These are phyloP conservation scores for Chaetothyriales sp. DNA, from an alignment of 2,329 filamentous ascomycete genomes.

Conservation along the genomic window DNA sequence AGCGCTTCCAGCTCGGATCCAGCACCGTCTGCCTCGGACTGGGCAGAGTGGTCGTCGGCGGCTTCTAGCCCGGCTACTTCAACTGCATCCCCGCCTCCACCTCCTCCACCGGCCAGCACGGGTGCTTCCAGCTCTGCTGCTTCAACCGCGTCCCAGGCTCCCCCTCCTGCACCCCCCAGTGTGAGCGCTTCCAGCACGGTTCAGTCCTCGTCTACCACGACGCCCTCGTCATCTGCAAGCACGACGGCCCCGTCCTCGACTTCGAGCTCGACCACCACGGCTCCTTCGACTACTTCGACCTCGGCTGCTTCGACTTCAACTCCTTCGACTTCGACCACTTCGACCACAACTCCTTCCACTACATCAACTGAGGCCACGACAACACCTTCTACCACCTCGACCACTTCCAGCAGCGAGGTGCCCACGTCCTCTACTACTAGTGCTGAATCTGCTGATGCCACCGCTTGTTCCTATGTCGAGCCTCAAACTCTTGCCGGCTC, in stretches of 20 bases:
- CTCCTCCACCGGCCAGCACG: background rate
- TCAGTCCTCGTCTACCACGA: no score
- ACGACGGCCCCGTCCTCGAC: background rate
- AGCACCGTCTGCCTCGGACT: background rate
- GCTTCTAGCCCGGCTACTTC: background rate
- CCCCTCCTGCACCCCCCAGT: background rate
- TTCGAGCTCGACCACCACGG: constrained; percentile 1
- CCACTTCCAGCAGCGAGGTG: constrained; percentile 2
- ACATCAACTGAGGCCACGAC: constrained; percentile 1
- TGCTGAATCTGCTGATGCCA: constrained; percentile 1
- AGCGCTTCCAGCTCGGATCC: no score
- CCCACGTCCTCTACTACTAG: background rate
- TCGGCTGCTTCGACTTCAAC: constrained; percentile 3
- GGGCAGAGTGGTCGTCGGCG: background rate
- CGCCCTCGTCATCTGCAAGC: no score
- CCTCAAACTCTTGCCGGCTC: constrained; percentile 2
- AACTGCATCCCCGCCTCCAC: background rate
- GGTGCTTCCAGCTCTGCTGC: background rate
- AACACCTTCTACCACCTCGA: constrained; percentile 1
- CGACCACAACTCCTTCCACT: background rate
- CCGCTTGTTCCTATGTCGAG: no score
- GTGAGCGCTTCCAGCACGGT: no score
- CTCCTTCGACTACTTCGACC: constrained; percentile 1
- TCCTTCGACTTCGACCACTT: background rate
- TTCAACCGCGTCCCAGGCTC: background rate